These are phyloP conservation scores for Globisporangium orthogonon DNA, from an alignment of 352 stramenopile species.

Conservation along the genomic window DNA sequence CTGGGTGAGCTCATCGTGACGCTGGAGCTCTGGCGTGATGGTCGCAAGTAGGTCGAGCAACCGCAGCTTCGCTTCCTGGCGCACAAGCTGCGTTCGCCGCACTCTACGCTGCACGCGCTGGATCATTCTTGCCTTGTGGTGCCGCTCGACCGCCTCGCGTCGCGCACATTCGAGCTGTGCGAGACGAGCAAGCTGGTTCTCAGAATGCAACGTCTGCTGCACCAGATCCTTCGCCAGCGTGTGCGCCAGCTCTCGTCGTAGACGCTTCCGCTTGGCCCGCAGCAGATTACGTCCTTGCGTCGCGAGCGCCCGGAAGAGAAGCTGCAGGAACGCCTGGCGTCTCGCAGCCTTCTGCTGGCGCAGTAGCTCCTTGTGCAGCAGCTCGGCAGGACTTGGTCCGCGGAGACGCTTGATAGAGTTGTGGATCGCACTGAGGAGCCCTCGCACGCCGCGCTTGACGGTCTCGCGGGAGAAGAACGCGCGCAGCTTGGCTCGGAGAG, in stretches of 20 bases:
- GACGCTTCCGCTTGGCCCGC: slow-evolving; percentile 2
- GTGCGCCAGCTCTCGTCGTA: slow-evolving; percentile 4
- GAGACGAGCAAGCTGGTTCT: background rate
- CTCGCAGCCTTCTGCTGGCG: background rate
- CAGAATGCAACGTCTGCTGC: slow-evolving; percentile 1
- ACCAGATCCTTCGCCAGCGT: background rate
- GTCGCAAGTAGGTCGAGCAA: slow-evolving; percentile 20
- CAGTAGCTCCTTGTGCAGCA: slow-evolving; percentile 7
- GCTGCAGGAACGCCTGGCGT: slow-evolving; percentile 1
- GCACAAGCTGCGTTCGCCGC: slow-evolving; percentile 9
- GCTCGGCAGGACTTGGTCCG: slow-evolving; percentile 1
- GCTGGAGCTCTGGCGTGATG: slow-evolving; percentile 14
- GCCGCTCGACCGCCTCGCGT: background rate
- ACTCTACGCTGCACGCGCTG: slow-evolving; percentile 21
- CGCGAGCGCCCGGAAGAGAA: slow-evolving; percentile 5
- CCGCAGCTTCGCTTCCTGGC: slow-evolving; percentile 16
- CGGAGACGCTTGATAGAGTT: slow-evolving; percentile 6
- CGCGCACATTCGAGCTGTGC: background rate
- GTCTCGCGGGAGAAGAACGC: slow-evolving; percentile 1
- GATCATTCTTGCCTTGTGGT: slow-evolving; percentile 10
- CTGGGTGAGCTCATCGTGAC: slow-evolving; percentile 11
- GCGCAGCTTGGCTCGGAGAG: slow-evolving; percentile 1
- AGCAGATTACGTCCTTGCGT: slow-evolving; percentile 9
- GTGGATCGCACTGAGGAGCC: background rate
- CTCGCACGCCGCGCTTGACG: background rate